Evolutionary conservation across 192 early-diverging fungal genomes (phyloP), one percentile per base, ranked within the genome.

Genomic region (Coemansia sp.): DNA sequence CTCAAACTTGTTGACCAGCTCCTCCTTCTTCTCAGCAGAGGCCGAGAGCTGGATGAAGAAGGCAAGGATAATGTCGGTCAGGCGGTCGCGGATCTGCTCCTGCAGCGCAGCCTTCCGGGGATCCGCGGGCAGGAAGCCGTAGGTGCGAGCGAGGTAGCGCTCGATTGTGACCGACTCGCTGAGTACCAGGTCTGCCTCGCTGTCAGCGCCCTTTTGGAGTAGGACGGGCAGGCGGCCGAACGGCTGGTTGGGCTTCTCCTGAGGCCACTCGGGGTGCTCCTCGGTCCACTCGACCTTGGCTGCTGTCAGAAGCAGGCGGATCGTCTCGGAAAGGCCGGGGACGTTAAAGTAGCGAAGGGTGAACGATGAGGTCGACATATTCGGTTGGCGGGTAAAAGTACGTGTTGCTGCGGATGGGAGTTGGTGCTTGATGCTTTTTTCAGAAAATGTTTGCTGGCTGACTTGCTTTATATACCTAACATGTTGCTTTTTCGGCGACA

Each of bases 171-270:
- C 58, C 0, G 73, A 63, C 40, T 86, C 80, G 42, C 71, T 61
- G 8, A 84, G 36, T 2, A 62, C 22, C 38, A 78, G 53, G 18
- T 60, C 53, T 10, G 60, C 57, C 3, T 41, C 38, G 38, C 69
- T 60, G 14, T 75, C 65, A 1, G 58, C 39, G 17, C 54, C 56
- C 38, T 58, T 75, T 35, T 83, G 77, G 11, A 71, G 50, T 11
- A 86, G 70, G 9, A 81, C 68, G 6, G 83, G 84, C 35, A 85
- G 39, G 29, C 73, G 69, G 1, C 81, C 82, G 12, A 77, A 81
- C 8, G 82, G 80, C 43, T 76, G 55, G 26, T 64, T 42, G 14
- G 62, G 17, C 67, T 83, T 83, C n/a, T 63, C 65, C 3, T 52
- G 43, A 1, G 72, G 65, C 84, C 80, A 82, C 41, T 83, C 81